Percentiles rank a stretch among this genome's conserved stretches.
phyloP scores from a whole-genome alignment of 345 rosid species.

The Citropsis articulata region DNA sequence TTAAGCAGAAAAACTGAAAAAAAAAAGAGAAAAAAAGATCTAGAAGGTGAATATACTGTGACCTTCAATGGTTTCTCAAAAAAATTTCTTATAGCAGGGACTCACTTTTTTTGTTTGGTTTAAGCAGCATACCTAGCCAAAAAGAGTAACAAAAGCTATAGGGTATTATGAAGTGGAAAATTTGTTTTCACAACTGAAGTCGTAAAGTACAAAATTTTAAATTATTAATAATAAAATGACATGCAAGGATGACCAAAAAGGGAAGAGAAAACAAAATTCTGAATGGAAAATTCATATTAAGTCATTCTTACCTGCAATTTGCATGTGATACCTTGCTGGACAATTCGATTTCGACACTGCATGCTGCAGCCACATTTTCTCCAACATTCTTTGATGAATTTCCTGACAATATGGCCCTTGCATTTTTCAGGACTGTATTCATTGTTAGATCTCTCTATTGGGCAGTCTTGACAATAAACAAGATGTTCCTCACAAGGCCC shows the following conservation, averaged over 20 bases:
- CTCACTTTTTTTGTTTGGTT: neutral
- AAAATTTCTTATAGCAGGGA: neutral
- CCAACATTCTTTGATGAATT: slow-evolving; percentile 94
- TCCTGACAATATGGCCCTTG: slow-evolving; percentile 76
- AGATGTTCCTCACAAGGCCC: slow-evolving; percentile 35
- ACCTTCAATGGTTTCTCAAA: neutral
- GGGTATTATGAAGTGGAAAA: neutral
- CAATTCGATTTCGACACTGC: slow-evolving; percentile 79
- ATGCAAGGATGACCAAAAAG: neutral
- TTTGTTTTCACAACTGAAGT: neutral
- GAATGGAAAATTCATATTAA: neutral
- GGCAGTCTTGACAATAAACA: slow-evolving; percentile 70
- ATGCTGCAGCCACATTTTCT: slow-evolving; percentile 77
- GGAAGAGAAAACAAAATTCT: neutral
- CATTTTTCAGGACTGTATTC: slow-evolving; percentile 52
- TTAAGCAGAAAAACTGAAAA: neutral
- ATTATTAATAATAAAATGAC: neutral
- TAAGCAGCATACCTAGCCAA: neutral
- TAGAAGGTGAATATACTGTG: too few relatives aligned
- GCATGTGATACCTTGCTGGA: slow-evolving; percentile 74
- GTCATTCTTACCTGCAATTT: slow-evolving; percentile 53
- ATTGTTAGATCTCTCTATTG: slow-evolving; percentile 53
- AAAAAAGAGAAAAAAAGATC: too few relatives aligned
- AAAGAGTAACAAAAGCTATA: neutral
- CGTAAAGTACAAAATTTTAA: neutral